These are phyloP conservation scores for Verticillium alfalfae DNA, from an alignment of 2,329 filamentous ascomycete species.

Conservation along the genomic window DNA sequence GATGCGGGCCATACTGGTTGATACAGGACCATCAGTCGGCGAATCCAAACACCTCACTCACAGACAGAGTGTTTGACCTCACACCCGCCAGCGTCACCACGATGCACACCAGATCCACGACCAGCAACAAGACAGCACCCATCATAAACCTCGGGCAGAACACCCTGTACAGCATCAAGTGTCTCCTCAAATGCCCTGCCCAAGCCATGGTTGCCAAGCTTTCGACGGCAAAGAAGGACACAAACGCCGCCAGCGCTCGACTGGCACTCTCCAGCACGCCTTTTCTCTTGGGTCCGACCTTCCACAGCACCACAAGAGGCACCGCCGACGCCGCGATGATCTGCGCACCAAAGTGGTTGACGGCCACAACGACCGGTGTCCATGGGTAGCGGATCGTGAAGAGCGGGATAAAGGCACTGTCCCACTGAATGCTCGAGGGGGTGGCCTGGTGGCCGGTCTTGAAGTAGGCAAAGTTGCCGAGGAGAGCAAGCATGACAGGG, in stretches of 20 bases:
- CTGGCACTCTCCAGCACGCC: constrained; percentile 65
- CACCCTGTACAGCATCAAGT: constrained; percentile 94
- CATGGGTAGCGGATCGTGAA: constrained; percentile 81
- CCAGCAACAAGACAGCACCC: constrained; percentile 62
- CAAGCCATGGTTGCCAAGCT: constrained; percentile 83
- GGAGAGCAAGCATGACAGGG: constrained; percentile 76
- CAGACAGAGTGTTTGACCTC: constrained; percentile 69
- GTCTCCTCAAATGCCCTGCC: constrained; percentile 80
- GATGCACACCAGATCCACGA: constrained; percentile 72
- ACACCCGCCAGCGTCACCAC: constrained; percentile 68
- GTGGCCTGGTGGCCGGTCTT: constrained; percentile 95
- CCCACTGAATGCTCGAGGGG: constrained; percentile 88
- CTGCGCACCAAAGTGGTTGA: constrained; percentile 88
- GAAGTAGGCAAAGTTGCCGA: constrained; percentile 94
- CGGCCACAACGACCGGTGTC: constrained; percentile 71
- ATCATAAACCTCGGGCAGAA: constrained; percentile 91
- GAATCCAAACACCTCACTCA: constrained; percentile 87
- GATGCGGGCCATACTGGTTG: neutral
- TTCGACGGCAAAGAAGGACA: constrained; percentile 78
- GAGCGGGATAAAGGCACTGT: constrained; percentile 86
- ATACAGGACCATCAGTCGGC: constrained; percentile 31
- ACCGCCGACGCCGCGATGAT: constrained; percentile 76
- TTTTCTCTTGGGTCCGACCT: constrained; percentile 69
- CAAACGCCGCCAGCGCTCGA: constrained; percentile 66
- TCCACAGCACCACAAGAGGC: constrained; percentile 83